These are phyloP conservation scores for Draba incana DNA, from an alignment of 345 rosid genomes.

Conservation along the genomic window DNA sequence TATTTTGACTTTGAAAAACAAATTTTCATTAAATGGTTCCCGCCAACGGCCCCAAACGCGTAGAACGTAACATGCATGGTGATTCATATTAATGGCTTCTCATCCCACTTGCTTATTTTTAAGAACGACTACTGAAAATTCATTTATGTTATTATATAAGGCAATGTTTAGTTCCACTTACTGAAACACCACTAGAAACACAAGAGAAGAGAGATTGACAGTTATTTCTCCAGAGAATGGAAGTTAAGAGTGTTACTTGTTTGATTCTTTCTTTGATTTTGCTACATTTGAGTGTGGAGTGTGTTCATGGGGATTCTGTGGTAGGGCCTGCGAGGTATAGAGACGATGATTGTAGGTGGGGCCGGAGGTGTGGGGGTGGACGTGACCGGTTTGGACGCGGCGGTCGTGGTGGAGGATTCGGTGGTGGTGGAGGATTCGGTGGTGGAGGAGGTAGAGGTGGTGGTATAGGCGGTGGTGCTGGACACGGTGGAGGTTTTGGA, in stretches of 20 bases:
- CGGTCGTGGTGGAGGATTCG: conserved; percentile 51
- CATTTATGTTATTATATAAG: conserved; percentile 33
- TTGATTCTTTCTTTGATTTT: conserved; percentile 42
- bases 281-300: conserved; percentile 34
- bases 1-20: conserved; percentile 29
- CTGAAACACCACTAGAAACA: conserved; percentile 17
- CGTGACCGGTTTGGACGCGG: conserved; percentile 44
- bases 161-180: conserved; percentile 26
- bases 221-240: conserved; percentile 26
- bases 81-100: conserved; percentile 44
- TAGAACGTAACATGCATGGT: conserved; percentile 44
- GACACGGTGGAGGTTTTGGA: conserved; percentile 53
- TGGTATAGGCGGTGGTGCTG: conserved; percentile 48
- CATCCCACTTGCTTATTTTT: conserved; percentile 37
- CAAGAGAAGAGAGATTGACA: conserved; percentile 8
- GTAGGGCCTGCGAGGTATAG: conserved; percentile 40
- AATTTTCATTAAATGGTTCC: conserved; percentile 39
- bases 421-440: conserved; percentile 46
- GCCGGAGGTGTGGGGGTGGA: conserved; percentile 44
- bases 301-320: conserved; percentile 44
- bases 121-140: not conserved
- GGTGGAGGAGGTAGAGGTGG: conserved; percentile 45
- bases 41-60: conserved; percentile 46
- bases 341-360: conserved; percentile 51
- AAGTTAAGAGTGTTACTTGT: conserved; percentile 37